phyloP scores from a whole-genome alignment of 345 rosid species.

The Acer yangbiense region DNA sequence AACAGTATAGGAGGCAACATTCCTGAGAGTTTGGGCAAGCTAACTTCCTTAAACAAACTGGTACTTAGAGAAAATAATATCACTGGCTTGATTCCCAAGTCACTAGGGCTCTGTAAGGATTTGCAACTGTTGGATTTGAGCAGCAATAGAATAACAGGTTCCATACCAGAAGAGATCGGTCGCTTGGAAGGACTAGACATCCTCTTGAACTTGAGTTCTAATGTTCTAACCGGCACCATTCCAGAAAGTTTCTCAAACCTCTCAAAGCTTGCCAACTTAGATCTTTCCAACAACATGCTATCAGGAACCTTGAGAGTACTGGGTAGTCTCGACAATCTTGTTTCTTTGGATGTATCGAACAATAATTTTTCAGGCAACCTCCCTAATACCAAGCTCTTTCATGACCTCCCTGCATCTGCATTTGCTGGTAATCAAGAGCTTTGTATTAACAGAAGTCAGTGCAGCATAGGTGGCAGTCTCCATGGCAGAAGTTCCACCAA shows the following conservation, averaged over 20 bases:
- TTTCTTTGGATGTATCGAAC: constrained; percentile 59
- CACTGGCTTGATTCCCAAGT: constrained; percentile 54
- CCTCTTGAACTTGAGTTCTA: constrained; percentile 66
- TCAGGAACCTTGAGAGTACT: constrained; percentile 46
- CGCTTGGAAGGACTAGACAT: constrained; percentile 60
- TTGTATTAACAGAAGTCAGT: constrained; percentile 47
- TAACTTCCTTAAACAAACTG: constrained; percentile 58
- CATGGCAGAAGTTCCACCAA: constrained; percentile 32
- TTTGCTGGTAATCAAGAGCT: constrained; percentile 54
- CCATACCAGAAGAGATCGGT: constrained; percentile 59
- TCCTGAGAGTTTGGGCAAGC: constrained; percentile 55
- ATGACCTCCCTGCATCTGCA: constrained; percentile 45
- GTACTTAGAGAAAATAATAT: constrained; percentile 52
- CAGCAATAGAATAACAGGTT: constrained; percentile 52
- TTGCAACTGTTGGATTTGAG: constrained; percentile 66
- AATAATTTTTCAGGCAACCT: constrained; percentile 62
- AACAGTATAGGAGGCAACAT: constrained; percentile 49
- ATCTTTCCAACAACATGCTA: constrained; percentile 60
- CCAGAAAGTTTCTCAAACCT: constrained; percentile 57
- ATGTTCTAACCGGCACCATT: constrained; percentile 54
- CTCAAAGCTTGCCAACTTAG: constrained; percentile 63
- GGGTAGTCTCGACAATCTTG: constrained; percentile 59
- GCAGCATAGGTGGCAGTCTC: constrained; percentile 24
- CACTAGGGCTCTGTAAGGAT: constrained; percentile 57
- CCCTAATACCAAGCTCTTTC: constrained; percentile 64